phyloP scores from a whole-genome alignment of 2,329 filamentous ascomycete species.

The Dendrostoma leiphaemia region DNA sequence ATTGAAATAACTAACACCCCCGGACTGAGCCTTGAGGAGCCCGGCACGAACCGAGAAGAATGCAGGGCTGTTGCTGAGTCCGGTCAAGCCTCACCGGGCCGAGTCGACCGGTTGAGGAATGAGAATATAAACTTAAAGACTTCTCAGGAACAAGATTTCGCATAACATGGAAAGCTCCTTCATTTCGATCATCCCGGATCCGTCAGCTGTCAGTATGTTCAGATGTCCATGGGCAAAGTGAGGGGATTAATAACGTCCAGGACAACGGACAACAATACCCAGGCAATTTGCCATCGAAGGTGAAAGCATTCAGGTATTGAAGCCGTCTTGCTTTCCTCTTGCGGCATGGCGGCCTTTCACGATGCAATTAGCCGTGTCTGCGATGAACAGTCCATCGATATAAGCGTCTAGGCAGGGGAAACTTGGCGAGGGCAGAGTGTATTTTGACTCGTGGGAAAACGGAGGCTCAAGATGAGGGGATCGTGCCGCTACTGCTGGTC shows the following conservation, averaged over 20 bases:
- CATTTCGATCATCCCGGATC: too few relatives aligned
- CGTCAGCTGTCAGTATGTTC: too few relatives aligned
- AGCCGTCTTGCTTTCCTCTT: too few relatives aligned
- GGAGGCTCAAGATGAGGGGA: conserved; percentile 9
- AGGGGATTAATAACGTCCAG: too few relatives aligned
- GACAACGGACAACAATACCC: too few relatives aligned
- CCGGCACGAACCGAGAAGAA: neutral
- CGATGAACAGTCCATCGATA: neutral
- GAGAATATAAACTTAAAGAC: too few relatives aligned
- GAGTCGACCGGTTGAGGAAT: conserved; percentile 8
- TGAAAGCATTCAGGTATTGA: too few relatives aligned
- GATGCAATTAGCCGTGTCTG: neutral
- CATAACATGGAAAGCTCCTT: neutral
- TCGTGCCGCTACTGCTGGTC: conserved; percentile 6
- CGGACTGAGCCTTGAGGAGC: neutral
- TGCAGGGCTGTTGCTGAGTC: neutral
- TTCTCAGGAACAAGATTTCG: neutral
- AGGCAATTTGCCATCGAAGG: too few relatives aligned
- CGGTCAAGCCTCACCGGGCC: conserved; percentile 11
- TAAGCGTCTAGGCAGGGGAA: neutral
- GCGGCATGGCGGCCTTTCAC: too few relatives aligned
- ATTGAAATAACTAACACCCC: neutral
- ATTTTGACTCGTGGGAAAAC: conserved; percentile 30
- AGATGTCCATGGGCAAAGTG: too few relatives aligned
- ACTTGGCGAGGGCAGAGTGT: neutral